Evolutionary conservation across 2,329 filamentous ascomycete genomes (phyloP), one percentile per base, ranked within the genome.

Genomic region (Penicillium brasilianum): DNA sequence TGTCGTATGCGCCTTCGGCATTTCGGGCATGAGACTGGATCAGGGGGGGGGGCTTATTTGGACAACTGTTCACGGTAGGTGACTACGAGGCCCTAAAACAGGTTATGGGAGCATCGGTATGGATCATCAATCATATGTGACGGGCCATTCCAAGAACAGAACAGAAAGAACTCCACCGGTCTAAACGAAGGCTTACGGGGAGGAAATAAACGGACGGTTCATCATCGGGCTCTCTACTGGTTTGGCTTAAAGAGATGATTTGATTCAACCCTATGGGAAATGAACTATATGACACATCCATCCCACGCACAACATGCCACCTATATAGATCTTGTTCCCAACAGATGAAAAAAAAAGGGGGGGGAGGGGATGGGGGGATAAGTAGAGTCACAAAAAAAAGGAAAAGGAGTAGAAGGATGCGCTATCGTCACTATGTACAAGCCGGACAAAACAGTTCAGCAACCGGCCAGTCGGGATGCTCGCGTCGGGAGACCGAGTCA

Each of bases 391-490:
- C 20, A 58, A 13, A 49, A 5, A 34, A 53, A 49, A 43, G 39
- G 30, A 51, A 58, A 55, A 54, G 30, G 34, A 51, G 25, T 36
- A 34, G 20, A 49, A 50, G 41, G 13, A 58, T 49, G 56, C 55
- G 16, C 11, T 32, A 43, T 39, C 11, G 9, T 16, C 46, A 51
- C 61, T 77, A 77, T 77, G 66, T 78, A 77, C 77, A 79, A 59
- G 65, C 62, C 54, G 73, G 71, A 69, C 77, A 80, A 50, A 69
- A 66, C 52, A 75, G 64, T 52, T 73, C 75, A 56, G 63, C 62
- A 9, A 69, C 66, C 4, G 67, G 61, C 53, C 71, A 72, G 61
- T 72, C 72, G 55, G 62, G 55, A 57, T 66, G 65, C 51, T 69
- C 62, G 32, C 61, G 69, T 49, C 59, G 67, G 46, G 62, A 63